phyloP scores from a whole-genome alignment of 1,284 basidiomycete genomes.

The Ganoderma meredithae region DNA sequence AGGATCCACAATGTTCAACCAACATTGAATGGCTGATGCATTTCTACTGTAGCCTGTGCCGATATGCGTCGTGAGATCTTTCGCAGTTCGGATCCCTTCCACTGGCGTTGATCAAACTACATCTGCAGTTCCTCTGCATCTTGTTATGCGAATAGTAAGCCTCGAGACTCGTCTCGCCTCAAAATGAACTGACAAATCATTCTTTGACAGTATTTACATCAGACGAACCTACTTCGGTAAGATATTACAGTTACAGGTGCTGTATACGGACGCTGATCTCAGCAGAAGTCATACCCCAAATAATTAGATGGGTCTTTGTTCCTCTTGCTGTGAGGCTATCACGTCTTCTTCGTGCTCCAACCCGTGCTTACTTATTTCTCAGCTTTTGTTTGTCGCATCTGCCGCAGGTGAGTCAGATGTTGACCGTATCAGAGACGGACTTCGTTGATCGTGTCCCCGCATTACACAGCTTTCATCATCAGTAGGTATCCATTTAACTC shows the following conservation, averaged over 20 bases:
- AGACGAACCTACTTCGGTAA: background rate
- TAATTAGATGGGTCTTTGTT: background rate
- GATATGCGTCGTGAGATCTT: background rate
- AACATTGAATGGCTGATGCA: background rate
- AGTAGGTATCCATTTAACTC: background rate
- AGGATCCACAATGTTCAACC: background rate
- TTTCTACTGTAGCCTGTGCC: background rate
- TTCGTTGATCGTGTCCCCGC: background rate
- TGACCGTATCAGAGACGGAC: background rate
- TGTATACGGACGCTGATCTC: background rate
- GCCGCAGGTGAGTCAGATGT: background rate
- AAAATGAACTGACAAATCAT: background rate
- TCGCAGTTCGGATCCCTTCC: background rate
- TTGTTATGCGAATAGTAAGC: slow-evolving; percentile 1
- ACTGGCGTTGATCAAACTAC: background rate
- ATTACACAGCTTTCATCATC: background rate
- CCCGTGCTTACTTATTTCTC: background rate
- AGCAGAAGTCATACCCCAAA: background rate
- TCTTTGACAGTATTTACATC: background rate
- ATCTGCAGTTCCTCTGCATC: background rate
- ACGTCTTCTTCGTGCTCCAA: background rate
- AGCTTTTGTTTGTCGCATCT: background rate
- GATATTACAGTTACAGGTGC: background rate
- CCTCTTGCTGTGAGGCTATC: background rate
- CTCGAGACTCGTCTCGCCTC: background rate